These are phyloP conservation scores for Aureobasidium sp. DNA, from an alignment of 2,329 filamentous ascomycete species.

Conservation along the genomic window DNA sequence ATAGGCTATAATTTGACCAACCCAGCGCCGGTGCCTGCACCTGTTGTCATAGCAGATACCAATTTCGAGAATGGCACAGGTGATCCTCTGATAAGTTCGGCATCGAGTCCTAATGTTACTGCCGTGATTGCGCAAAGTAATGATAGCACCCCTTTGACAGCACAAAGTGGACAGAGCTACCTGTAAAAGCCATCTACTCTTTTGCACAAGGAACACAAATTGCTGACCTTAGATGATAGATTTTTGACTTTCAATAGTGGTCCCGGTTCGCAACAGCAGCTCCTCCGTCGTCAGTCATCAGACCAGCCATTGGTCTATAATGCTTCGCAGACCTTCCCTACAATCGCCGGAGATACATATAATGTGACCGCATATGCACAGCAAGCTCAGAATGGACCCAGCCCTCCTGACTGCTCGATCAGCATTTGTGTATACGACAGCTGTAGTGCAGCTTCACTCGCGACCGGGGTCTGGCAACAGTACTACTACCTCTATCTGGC, in stretches of 20 bases:
- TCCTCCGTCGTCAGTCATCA: background rate
- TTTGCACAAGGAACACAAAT: background rate
- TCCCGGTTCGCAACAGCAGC: background rate
- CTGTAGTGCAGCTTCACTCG: background rate
- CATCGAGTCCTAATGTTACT: background rate
- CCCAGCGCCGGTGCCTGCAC: background rate
- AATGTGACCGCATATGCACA: background rate
- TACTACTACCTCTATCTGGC: background rate
- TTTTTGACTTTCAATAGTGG: slow-evolving; percentile 6
- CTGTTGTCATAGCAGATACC: background rate
- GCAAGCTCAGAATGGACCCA: background rate
- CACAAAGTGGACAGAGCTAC: background rate
- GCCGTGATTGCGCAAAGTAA: background rate
- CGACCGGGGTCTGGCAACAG: background rate
- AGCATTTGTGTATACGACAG: background rate
- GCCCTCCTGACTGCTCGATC: background rate
- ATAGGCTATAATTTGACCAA: background rate
- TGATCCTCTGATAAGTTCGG: background rate
- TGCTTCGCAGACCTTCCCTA: background rate
- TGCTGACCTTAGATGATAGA: background rate
- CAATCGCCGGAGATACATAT: background rate
- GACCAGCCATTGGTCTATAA: background rate
- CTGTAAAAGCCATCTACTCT: background rate
- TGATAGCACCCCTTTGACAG: background rate
- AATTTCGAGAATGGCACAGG: slow-evolving; percentile 6